Evolutionary conservation across 768 basidiomycete genomes (phyloP).

Genomic region (Gloeopeniophorella convolvens): DNA sequence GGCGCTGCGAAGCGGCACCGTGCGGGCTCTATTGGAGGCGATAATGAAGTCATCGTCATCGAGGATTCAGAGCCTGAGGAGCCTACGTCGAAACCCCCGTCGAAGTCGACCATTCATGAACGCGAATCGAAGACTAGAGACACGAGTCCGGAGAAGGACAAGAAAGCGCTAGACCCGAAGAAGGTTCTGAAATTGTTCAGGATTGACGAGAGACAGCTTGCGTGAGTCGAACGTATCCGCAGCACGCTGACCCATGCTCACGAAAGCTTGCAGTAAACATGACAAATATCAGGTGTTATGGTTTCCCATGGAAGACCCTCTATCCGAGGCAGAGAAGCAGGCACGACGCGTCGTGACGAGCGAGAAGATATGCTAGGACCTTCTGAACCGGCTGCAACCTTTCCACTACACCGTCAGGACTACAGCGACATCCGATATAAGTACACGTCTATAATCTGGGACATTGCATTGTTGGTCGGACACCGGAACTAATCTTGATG

Average conservation of each 20-base stretch:
- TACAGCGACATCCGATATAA: too few species aligned
- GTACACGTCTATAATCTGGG: neutral
- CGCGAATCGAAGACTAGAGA: neutral
- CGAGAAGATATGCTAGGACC: slow-evolving; percentile 27
- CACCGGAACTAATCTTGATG: neutral
- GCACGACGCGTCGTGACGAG: slow-evolving; percentile 50
- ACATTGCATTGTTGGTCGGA: neutral
- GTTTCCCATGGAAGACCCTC: slow-evolving; percentile 64
- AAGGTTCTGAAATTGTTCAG: slow-evolving; percentile 44
- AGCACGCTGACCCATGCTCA: slow-evolving; percentile 15
- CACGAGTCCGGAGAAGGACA: neutral
- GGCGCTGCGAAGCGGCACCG: slow-evolving; percentile 19
- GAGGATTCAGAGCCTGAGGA: slow-evolving; percentile 26
- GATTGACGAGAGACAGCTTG: slow-evolving; percentile 35
- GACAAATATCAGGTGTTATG: slow-evolving; percentile 77
- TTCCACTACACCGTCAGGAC: too few species aligned
- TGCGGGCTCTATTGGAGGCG: neutral
- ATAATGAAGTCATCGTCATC: slow-evolving; percentile 22
- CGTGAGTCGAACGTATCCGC: slow-evolving; percentile 30
- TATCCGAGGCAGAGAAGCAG: slow-evolving; percentile 47
- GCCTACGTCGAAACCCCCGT: neutral
- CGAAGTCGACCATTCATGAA: slow-evolving; percentile 14
- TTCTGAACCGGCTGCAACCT: too few species aligned
- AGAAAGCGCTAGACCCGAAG: slow-evolving; percentile 26
- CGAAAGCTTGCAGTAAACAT: slow-evolving; percentile 35